Conservation (phyloP, 164 flowering plant species). For the Tinospora cordifolia region DNA sequence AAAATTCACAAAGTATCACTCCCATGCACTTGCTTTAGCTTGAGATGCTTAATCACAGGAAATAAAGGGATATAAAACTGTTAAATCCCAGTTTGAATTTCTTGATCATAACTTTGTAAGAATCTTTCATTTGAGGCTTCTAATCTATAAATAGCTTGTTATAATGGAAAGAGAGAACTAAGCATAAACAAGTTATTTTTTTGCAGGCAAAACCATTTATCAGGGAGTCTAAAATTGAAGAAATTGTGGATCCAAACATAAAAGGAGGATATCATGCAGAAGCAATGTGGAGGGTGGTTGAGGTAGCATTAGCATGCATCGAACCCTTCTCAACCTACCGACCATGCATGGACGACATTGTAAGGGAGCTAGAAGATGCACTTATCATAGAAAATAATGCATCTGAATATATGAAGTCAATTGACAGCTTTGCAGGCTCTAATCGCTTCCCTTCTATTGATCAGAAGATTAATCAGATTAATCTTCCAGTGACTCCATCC, state of each 20-base stretch:
- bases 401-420: constrained; percentile 73
- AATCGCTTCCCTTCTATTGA: constrained; percentile 43
- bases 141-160: not conserved
- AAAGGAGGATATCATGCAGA: constrained; percentile 66
- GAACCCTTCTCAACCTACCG: constrained; percentile 60
- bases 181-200: not conserved
- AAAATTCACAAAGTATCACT: too few relatives aligned
- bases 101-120: not conserved
- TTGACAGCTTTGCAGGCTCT: constrained; percentile 67
- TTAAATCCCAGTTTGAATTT: not conserved
- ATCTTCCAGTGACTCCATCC: constrained; percentile 27
- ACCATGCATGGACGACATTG: constrained; percentile 64
- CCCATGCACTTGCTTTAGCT: too few relatives aligned
- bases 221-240: constrained; percentile 58
- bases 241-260: constrained; percentile 60
- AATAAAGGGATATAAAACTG: not conserved
- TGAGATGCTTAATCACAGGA: not conserved
- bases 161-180: not conserved
- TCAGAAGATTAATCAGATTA: constrained; percentile 22
- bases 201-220: constrained; percentile 58
- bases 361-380: constrained; percentile 80
- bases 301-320: constrained; percentile 56
- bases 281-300: constrained; percentile 82
- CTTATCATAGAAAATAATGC: constrained; percentile 80
- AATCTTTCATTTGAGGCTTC: not conserved